Base-by-base conservation (phyloP, 495 filamentous ascomycete species). In the Aspergillus baeticus region DNA sequence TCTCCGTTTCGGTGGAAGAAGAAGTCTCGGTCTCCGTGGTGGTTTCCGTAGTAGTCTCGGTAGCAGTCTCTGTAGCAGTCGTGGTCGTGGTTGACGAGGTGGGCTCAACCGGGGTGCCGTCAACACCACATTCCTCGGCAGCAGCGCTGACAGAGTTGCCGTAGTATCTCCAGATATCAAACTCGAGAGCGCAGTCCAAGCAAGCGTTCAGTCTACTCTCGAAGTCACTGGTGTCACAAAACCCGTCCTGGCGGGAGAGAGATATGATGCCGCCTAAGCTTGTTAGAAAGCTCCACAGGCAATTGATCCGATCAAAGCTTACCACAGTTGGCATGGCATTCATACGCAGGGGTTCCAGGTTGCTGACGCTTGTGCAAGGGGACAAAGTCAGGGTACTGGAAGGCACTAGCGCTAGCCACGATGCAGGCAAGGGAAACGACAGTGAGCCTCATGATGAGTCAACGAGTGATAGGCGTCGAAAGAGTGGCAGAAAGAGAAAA, bases 301-400 rank as follows among this genome's bases (percentile, higher is more conserved):
- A 18, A 29, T 1, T 52, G 48, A 11, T 26, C 11, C 3, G 10
- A 2, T 13, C 21, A 18, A n/a, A 15, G 54, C 70, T 51, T 57
- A 80, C 79, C 79, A 54, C 79, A 82, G 55, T 73, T 71, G 35
- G 70, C 69, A 53, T 82, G 79, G 48, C 79, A 82, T 10, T 73
- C 68, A 57, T 79, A 82, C 1, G 61, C 48, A 6, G 76, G 67
- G 1, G 75, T 70, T 13, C 77, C 79, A 2, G 74, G 74, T 6
- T 65, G 70, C 52, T 58, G 39, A 57, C 59, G 43, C 44, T 22
- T 21, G 57, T 50, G 20, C 35, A 57, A 17, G 57, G 60, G 44
- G 45, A 63, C 52, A 52, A 60, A 60, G n/a, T 54, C 38, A 36
- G 45, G 41, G 39, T 51, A 59, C 36, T 53, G 21, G 55, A 55